These are phyloP conservation scores for Starmerella bombi DNA, from an alignment of 805 yeast species.

Conservation along the genomic window DNA sequence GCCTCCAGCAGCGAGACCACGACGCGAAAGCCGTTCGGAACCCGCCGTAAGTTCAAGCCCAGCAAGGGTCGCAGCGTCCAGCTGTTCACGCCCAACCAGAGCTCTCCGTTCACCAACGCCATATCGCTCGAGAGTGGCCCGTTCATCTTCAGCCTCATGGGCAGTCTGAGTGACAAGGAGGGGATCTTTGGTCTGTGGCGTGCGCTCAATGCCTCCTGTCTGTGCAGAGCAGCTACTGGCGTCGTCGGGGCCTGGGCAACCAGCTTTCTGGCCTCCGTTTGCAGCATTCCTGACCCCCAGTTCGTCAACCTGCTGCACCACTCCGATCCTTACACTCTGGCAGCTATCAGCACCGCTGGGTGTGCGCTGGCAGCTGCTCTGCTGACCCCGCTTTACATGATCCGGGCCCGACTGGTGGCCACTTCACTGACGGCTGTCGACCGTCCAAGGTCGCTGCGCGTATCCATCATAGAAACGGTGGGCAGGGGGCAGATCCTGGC, in stretches of 20 bases:
- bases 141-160: slow-evolving; percentile 25
- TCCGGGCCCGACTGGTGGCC: slow-evolving; percentile 63
- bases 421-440: slow-evolving; percentile 39
- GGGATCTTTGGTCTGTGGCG: slow-evolving; percentile 48
- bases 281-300: slow-evolving; percentile 78
- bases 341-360: slow-evolving; percentile 55
- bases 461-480: slow-evolving; percentile 40
- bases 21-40: background rate
- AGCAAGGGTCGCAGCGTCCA: slow-evolving; percentile 11
- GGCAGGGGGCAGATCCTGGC: slow-evolving; percentile 33
- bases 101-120: slow-evolving; percentile 11
- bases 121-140: slow-evolving; percentile 21
- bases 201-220: slow-evolving; percentile 67
- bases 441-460: slow-evolving; percentile 53
- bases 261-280: slow-evolving; percentile 68
- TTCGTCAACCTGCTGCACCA: slow-evolving; percentile 69
- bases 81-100: slow-evolving; percentile 5
- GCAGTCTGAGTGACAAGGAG: slow-evolving; percentile 52
- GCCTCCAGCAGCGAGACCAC: background rate
- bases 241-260: slow-evolving; percentile 86
- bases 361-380: slow-evolving; percentile 58
- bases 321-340: slow-evolving; percentile 57
- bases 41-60: background rate
- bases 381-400: slow-evolving; percentile 68
- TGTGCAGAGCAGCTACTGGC: slow-evolving; percentile 57